These are phyloP conservation scores for Solanum dulcamara DNA, from an alignment of 257 asterid genomes.

Conservation along the genomic window DNA sequence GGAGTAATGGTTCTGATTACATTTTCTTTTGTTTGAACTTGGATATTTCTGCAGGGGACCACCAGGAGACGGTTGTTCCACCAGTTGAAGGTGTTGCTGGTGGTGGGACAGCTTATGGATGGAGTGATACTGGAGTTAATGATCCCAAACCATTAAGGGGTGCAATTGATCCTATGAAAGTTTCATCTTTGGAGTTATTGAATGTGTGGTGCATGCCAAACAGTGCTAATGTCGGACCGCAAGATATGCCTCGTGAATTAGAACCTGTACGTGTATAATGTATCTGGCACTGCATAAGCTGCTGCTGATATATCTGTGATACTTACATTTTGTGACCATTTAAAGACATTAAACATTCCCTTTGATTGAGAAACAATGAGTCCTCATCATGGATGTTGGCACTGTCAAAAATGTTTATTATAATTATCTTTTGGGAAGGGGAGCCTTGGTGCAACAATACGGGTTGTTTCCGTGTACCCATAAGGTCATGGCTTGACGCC, in stretches of 20 bases:
- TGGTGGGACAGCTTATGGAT: slow-evolving; percentile 96
- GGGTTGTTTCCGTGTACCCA: not conserved
- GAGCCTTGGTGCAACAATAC: not conserved
- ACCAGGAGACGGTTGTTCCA: slow-evolving; percentile 47
- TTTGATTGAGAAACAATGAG: not conserved
- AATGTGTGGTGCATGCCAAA: slow-evolving; percentile 97
- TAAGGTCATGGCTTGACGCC: not conserved
- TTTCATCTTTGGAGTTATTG: slow-evolving; percentile 66
- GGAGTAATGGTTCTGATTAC: not conserved
- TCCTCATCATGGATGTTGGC: not conserved
- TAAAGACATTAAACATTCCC: not conserved
- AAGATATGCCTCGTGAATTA: slow-evolving; percentile 74
- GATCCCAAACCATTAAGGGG: slow-evolving; percentile 51
- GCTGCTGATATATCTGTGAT: not conserved
- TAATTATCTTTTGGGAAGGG: not conserved
- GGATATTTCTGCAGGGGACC: slow-evolving; percentile 37
- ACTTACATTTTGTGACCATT: not conserved
- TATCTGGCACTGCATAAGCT: not conserved
- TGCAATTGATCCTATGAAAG: slow-evolving; percentile 65
- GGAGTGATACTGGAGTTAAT: slow-evolving; percentile 53
- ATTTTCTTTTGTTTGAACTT: not conserved
- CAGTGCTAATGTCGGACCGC: slow-evolving; percentile 86
- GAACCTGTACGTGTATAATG: slow-evolving; percentile 54
- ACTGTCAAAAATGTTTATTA: not conserved
- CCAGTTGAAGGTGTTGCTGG: slow-evolving; percentile 99